phyloP scores from a whole-genome alignment of 1,139 yeast species.

The Taphrina wiesneri region DNA sequence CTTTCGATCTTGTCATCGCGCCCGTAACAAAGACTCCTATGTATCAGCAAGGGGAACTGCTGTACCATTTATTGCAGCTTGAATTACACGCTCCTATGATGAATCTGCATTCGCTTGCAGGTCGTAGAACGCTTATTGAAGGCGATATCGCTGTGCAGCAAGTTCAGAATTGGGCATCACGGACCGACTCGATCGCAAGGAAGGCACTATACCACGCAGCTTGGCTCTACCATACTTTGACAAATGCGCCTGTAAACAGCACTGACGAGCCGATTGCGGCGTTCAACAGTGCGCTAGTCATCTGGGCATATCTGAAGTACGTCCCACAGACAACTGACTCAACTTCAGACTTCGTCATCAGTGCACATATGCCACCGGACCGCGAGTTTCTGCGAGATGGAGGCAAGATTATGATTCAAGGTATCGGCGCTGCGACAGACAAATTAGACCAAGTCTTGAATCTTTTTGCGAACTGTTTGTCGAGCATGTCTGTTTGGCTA shows the following conservation, averaged over 20 bases:
- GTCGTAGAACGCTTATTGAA: conserved; percentile 1
- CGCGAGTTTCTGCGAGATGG: background rate
- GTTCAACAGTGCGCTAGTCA: background rate
- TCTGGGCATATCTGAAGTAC: background rate
- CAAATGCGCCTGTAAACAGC: background rate
- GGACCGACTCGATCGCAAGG: background rate
- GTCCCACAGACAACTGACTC: no score
- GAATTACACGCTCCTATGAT: background rate
- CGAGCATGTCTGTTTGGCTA: background rate
- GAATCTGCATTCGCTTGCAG: background rate
- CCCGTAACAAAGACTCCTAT: background rate
- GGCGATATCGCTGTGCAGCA: conserved; percentile 4
- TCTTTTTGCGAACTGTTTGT: background rate
- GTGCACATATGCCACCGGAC: background rate
- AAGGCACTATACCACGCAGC: background rate
- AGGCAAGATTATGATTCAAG: background rate
- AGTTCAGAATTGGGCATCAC: background rate
- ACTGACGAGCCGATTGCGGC: conserved; percentile 9
- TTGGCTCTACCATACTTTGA: background rate
- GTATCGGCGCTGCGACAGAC: background rate
- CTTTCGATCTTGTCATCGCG: background rate
- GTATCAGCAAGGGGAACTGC: background rate
- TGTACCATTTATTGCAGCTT: background rate
- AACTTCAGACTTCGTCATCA: background rate
- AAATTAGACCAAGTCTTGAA: background rate